Base-by-base conservation (phyloP, 75 land plant species). In the Larix kaempferi region DNA sequence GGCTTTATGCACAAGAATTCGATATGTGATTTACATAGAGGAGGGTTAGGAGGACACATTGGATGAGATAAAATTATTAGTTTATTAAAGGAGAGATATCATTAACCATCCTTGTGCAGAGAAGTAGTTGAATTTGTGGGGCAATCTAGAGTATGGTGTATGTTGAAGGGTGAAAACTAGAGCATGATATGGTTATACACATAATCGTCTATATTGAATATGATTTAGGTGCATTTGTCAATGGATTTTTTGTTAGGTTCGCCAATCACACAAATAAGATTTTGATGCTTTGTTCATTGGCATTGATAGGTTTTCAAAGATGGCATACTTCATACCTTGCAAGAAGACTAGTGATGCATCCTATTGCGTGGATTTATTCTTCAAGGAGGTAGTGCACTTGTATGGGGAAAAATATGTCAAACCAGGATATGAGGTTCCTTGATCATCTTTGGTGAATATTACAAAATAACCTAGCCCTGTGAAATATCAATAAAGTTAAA, bases 221-320 rank as follows among this genome's bases (percentile, higher is more conserved):
- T 26, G 19, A 57, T 57, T 21, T 74, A 57, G 58, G 57, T 22
- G 6, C 8, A 74, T 22, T 57, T 74, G 26, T 56, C 59, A 2
- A 55, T 56, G 56, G 76, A 74, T 56, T 74, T 74, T 74, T 57
- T 74, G 8, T 74, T 74, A 26, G 76, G 76, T 16, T 6, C 55
- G 2, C 76, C 76, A 10, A 52, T 2, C 1, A 74, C 57, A 15
- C 57, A 52, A 74, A 52, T 35, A 59, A 74, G 1, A 4, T 0
- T 54, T 56, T 23, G n/a, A 74, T 74, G 55, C 57, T 33, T 17
- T 74, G 12, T 56, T 74, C 8, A 57, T 74, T 26, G 58, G 26
- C 2, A 23, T 19, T 21, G 6, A 74, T 5, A 52, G 74, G n/a
- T 72, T 72, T 39, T 72, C 41, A 2, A 72, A 72, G 3, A 72